Percentiles rank a stretch among this genome's conserved stretches.
Evolutionary conservation across 179 eudicot genomes (phyloP).

Genomic region (Carnegiea gigantea): DNA sequence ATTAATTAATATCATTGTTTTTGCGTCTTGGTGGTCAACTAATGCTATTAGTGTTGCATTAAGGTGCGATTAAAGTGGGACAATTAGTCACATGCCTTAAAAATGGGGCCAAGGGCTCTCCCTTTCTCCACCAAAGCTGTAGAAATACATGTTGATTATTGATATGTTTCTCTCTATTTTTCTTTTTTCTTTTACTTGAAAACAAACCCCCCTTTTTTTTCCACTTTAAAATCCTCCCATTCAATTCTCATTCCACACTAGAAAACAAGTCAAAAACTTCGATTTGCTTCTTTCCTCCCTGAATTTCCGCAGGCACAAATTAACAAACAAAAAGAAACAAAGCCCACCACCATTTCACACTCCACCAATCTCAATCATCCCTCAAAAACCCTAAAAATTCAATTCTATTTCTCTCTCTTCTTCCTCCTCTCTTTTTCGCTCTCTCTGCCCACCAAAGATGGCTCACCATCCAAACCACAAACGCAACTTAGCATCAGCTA

Average conservation of each 20-base stretch:
- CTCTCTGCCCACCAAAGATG: constrained; percentile 20
- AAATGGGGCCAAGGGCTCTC: background rate
- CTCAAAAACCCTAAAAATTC: background rate
- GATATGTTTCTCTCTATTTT: background rate
- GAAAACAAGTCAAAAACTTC: background rate
- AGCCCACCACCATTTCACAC: background rate
- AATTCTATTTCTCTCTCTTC: too few species aligned
- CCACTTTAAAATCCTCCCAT: too few species aligned
- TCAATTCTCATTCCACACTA: background rate
- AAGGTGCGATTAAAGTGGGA: constrained; percentile 13
- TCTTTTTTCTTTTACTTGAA: too few species aligned
- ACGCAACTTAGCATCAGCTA: constrained; percentile 42
- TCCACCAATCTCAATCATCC: constrained; percentile 12
- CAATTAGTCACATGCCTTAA: constrained; percentile 24
- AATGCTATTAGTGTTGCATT: background rate
- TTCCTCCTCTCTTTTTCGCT: background rate
- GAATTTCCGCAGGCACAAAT: background rate
- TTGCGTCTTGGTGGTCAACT: background rate
- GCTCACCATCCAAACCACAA: constrained; percentile 40
- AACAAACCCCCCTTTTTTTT: too few species aligned
- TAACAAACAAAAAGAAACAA: background rate
- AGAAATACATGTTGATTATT: constrained; percentile 17
- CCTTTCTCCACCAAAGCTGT: constrained; percentile 3
- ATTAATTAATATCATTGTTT: too few species aligned
- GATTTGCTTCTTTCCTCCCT: background rate